These are phyloP conservation scores for Karstenula rhodostoma DNA, from an alignment of 2,329 filamentous ascomycete species.

Conservation along the genomic window DNA sequence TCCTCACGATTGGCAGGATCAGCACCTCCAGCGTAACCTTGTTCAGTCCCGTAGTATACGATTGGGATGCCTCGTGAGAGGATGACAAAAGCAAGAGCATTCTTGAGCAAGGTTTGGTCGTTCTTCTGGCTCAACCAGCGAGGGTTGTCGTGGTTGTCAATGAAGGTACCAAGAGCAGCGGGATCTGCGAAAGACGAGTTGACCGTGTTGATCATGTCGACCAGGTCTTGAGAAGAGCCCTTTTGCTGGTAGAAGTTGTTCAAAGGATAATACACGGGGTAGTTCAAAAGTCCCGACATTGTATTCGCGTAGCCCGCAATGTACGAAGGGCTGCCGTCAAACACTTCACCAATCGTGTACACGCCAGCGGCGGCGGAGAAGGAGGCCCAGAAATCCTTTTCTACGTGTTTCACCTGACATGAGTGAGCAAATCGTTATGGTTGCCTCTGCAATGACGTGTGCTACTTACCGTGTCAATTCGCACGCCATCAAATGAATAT, in stretches of 20 bases:
- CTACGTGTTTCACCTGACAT: constrained; percentile 63
- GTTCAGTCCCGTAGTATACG: constrained; percentile 51
- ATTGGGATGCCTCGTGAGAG: constrained; percentile 51
- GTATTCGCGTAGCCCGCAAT: constrained; percentile 62
- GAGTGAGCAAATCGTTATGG: not conserved
- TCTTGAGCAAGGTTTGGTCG: constrained; percentile 48
- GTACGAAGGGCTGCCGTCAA: constrained; percentile 61
- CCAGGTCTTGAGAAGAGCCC: constrained; percentile 40
- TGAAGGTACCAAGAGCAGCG: constrained; percentile 46
- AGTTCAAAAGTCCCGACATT: constrained; percentile 69
- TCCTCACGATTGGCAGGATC: constrained; percentile 53
- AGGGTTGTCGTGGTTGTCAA: constrained; percentile 52
- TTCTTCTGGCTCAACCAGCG: constrained; percentile 49
- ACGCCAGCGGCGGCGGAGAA: constrained; percentile 65
- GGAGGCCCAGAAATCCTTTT: constrained; percentile 64
- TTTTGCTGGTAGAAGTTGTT: constrained; percentile 48
- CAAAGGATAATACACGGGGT: constrained; percentile 58
- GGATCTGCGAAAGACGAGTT: constrained; percentile 44
- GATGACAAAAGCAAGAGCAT: constrained; percentile 49
- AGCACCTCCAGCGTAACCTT: constrained; percentile 46
- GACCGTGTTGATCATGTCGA: constrained; percentile 47
- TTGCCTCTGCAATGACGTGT: not conserved
- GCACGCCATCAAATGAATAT: constrained; percentile 60
- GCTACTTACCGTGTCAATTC: constrained; percentile 60
- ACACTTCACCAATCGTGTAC: constrained; percentile 69